A percentile compares a stretch with the other conserved stretches of the same genome.
Evolutionary conservation across 2,329 filamentous ascomycete species (phyloP).

Genomic region (Trichoderma sp.): DNA sequence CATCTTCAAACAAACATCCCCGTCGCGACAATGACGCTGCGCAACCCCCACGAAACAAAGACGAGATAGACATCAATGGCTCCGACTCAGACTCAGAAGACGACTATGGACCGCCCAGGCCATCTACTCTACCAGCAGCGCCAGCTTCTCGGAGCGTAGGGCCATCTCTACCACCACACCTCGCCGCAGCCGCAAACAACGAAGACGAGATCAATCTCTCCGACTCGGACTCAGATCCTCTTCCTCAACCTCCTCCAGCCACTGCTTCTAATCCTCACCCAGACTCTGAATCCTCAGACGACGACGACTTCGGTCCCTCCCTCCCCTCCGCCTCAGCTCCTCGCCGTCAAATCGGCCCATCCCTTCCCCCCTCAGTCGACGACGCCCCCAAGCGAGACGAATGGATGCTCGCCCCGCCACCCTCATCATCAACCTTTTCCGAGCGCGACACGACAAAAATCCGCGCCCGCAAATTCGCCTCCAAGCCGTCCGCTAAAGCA

Average conservation of each 20-base stretch:
- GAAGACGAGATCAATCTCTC: slow-evolving; percentile 48
- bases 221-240: slow-evolving; percentile 44
- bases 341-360: slow-evolving; percentile 47
- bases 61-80: slow-evolving; percentile 53
- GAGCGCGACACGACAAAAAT: slow-evolving; percentile 83
- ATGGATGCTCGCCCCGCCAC: slow-evolving; percentile 78
- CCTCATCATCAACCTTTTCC: slow-evolving; percentile 55
- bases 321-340: slow-evolving; percentile 55
- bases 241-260: slow-evolving; percentile 39
- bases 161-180: slow-evolving; percentile 24
- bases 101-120: slow-evolving; percentile 46
- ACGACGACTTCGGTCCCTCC: slow-evolving; percentile 58
- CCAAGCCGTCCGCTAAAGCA: slow-evolving; percentile 48
- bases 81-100: slow-evolving; percentile 44
- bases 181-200: slow-evolving; percentile 35
- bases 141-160: slow-evolving; percentile 27
- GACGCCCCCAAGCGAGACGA: slow-evolving; percentile 71
- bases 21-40: slow-evolving; percentile 35
- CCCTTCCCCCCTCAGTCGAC: slow-evolving; percentile 43
- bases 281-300: slow-evolving; percentile 48
- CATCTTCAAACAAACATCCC: slow-evolving; percentile 48
- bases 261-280: slow-evolving; percentile 45
- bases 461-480: slow-evolving; percentile 80
- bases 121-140: neutral
- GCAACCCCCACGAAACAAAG: slow-evolving; percentile 44